phyloP scores from a whole-genome alignment of 768 basidiomycete genomes.

The Suillus brevipes region DNA sequence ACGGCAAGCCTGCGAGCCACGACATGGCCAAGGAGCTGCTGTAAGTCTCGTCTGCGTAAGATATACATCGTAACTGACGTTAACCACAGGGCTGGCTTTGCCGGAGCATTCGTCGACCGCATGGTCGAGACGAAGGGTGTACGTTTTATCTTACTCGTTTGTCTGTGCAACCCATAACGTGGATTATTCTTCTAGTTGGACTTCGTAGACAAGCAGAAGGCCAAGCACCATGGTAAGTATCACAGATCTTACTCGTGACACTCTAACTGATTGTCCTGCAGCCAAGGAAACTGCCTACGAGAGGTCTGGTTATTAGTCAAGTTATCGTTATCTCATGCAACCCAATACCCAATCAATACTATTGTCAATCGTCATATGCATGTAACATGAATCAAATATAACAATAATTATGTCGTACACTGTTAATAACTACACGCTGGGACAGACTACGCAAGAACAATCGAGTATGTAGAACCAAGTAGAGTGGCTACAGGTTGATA shows the following conservation, averaged over 20 bases:
- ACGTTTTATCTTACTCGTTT: conserved; percentile 16
- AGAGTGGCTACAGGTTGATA: not conserved
- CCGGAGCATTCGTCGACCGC: conserved; percentile 54
- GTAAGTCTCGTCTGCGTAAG: conserved; percentile 24
- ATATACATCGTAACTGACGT: not conserved
- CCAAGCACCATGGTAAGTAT: conserved; percentile 38
- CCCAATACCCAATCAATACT: not conserved
- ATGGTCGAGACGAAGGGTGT: conserved; percentile 60
- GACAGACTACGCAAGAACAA: no score
- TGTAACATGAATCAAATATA: not conserved
- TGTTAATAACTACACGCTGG: no score
- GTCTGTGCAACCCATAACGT: not conserved
- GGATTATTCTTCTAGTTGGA: conserved; percentile 36
- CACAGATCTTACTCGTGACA: not conserved
- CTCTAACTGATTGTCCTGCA: not conserved
- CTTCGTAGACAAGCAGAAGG: conserved; percentile 43
- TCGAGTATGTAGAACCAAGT: no score
- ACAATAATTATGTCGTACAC: not conserved
- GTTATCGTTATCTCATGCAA: not conserved
- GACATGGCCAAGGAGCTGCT: conserved; percentile 57
- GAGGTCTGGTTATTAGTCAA: not conserved
- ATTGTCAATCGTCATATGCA: not conserved
- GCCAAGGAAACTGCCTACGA: conserved; percentile 12
- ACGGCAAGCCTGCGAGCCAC: conserved; percentile 54
- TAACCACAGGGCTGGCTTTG: conserved; percentile 48